Base-by-base conservation (phyloP, 495 filamentous ascomycete genomes). In the Penicillium daleae region DNA sequence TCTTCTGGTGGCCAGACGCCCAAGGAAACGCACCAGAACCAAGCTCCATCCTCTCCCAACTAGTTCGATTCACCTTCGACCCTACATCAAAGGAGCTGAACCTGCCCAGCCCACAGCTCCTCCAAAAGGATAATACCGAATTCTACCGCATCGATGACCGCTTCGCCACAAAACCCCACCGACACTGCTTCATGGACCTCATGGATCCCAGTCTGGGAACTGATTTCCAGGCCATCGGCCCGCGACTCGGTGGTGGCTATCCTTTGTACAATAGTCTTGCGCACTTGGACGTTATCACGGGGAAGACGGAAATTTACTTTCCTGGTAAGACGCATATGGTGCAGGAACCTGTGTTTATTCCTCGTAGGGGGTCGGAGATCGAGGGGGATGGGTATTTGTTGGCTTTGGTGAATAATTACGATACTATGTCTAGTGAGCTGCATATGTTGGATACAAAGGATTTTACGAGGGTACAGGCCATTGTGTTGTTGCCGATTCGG, bases 101-200 rank as follows among this genome's bases (percentile, higher is more conserved):
- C 24, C 69, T 80, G 12, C 63, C 57, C 39, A 70, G 78, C 17
- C 56, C 71, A 2, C 0, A 74, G 22, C 57, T 76, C 8, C 82
- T 82, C 67, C 66, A 70, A 3, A 78, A 78, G 6, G 82, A 77
- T 55, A 83, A 83, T 44, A 58, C 57, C 22, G 85, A 87, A 67
- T 87, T 87, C 76, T 84, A 81, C 8, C 78, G 85, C 24, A 85
- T 87, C 60, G 85, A 87, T 64, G 85, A 87, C 59, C 79, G 85
- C 1, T 80, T 76, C 42, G 72, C 80, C 4, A 82, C 80, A 19
- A 79, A 80, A 58, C 70, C 70, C 6, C 85, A 87, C 66, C 67
- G 72, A 9, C 84, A 86, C 68, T 84, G 84, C 71, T 88, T 79
- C 76, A 81, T 83, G 57, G 68, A 80, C 0, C 68, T 77, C 22